Conservation (phyloP, 2,329 filamentous ascomycete species). For the Penicillium hesseltinei region DNA sequence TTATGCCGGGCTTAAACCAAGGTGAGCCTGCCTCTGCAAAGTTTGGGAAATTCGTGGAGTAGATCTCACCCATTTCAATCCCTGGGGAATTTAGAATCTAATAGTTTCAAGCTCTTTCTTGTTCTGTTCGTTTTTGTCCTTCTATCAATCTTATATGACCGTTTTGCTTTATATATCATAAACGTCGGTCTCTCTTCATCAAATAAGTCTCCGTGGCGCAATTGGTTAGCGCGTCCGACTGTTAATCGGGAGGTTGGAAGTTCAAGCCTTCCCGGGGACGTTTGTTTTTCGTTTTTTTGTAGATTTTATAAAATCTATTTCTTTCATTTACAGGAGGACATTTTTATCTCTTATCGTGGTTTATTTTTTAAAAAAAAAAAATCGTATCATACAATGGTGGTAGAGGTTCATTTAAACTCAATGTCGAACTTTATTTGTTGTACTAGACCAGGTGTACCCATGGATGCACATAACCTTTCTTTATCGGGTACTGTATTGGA, state of each 20-base stretch:
- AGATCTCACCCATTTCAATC: background rate
- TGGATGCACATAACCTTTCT: background rate
- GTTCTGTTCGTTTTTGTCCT: background rate
- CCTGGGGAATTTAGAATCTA: background rate
- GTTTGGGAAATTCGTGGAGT: background rate
- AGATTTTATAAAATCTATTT: background rate
- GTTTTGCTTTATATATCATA: background rate
- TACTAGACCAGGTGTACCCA: background rate
- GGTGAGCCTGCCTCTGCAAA: background rate
- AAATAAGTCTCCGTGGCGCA: conserved; percentile 32
- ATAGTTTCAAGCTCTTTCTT: background rate
- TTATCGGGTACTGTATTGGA: background rate
- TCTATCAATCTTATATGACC: background rate
- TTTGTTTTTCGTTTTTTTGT: conserved; percentile 2
- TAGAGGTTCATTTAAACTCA: background rate
- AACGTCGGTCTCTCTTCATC: background rate
- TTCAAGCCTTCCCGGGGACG: conserved; percentile 44
- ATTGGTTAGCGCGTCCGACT: conserved; percentile 38
- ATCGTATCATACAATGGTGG: background rate
- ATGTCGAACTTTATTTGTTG: background rate
- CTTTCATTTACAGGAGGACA: background rate
- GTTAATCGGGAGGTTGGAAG: conserved; percentile 41
- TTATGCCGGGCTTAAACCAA: too few relatives aligned
- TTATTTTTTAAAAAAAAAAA: background rate
- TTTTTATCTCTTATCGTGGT: background rate